phyloP scores from a whole-genome alignment of 768 basidiomycete species.

The Thelephora ganbajun region DNA sequence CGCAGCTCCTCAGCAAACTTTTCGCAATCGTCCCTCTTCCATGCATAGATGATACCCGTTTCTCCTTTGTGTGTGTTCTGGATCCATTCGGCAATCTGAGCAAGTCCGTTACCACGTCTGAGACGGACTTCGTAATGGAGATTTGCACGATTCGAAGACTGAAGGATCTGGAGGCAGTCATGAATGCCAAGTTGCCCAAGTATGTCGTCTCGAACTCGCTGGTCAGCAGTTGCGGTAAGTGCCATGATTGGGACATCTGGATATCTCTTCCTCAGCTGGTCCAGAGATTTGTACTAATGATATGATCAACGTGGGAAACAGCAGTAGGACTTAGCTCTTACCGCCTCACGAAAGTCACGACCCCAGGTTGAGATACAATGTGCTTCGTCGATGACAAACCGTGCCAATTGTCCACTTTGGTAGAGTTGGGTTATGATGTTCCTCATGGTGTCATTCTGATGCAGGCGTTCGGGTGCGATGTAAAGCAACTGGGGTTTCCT shows the following conservation, averaged over 20 bases:
- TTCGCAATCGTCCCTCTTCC: constrained; percentile 63
- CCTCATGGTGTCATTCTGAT: constrained; percentile 42
- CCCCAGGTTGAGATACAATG: constrained; percentile 95
- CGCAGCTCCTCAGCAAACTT: constrained; percentile 57
- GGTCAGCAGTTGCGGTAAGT: constrained; percentile 87
- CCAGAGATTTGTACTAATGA: constrained; percentile 53
- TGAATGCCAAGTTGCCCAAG: constrained; percentile 49
- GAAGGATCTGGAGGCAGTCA: constrained; percentile 44
- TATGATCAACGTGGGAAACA: background rate
- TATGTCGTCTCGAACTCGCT: constrained; percentile 67
- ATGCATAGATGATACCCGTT: constrained; percentile 80
- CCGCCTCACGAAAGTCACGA: constrained; percentile 78
- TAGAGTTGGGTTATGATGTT: constrained; percentile 47
- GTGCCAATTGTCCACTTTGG: constrained; percentile 42
- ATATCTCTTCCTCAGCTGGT: constrained; percentile 55
- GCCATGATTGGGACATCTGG: constrained; percentile 88
- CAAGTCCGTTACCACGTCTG: constrained; percentile 30
- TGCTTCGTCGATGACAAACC: constrained; percentile 94
- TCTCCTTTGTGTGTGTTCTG: constrained; percentile 36
- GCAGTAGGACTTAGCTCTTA: constrained; percentile 20
- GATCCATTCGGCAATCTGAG: constrained; percentile 63
- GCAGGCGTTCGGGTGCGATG: constrained; percentile 83
- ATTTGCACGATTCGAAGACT: constrained; percentile 93
- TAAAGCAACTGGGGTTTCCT: constrained; percentile 62
- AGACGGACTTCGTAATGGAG: constrained; percentile 56